Conservation (phyloP, 768 basidiomycete genomes). For the Suillus paluster region DNA sequence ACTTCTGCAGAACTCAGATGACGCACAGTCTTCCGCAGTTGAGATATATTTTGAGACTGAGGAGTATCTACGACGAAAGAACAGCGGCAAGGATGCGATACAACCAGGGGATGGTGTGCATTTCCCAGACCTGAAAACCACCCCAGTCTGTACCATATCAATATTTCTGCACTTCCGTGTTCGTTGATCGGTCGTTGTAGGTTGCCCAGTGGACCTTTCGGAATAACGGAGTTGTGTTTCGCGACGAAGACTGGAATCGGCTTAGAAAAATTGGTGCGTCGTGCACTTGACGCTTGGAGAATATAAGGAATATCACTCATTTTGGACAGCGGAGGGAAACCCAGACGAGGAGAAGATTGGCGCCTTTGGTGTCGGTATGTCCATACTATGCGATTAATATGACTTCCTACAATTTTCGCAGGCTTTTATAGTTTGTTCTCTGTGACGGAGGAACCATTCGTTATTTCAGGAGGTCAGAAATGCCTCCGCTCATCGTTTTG, state of each 20-base stretch:
- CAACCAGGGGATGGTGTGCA: conserved; percentile 20
- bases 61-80: conserved; percentile 43
- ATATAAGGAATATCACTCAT: neutral
- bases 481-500: conserved; percentile 1
- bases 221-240: conserved; percentile 86
- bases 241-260: conserved; percentile 86
- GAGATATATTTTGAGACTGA: conserved; percentile 84
- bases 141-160: conserved; percentile 41
- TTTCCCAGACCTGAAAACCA: conserved; percentile 69
- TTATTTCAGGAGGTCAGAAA: conserved; percentile 71
- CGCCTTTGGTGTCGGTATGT: conserved; percentile 85
- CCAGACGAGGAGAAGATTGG: conserved; percentile 95
- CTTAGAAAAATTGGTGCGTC: conserved; percentile 83
- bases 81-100: neutral
- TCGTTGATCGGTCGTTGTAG: conserved; percentile 37
- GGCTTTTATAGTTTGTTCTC: conserved; percentile 85
- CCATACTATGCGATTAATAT: neutral
- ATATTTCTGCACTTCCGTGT: neutral
- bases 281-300: neutral
- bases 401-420: conserved; percentile 21
- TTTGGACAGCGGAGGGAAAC: conserved; percentile 78
- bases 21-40: conserved; percentile 75
- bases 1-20: conserved; percentile 94
- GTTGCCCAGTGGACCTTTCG: conserved; percentile 83
- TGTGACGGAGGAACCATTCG: conserved; percentile 82